Evolutionary conservation across 305 asterid species (phyloP).

Genomic region (Fraxinus albicans): DNA sequence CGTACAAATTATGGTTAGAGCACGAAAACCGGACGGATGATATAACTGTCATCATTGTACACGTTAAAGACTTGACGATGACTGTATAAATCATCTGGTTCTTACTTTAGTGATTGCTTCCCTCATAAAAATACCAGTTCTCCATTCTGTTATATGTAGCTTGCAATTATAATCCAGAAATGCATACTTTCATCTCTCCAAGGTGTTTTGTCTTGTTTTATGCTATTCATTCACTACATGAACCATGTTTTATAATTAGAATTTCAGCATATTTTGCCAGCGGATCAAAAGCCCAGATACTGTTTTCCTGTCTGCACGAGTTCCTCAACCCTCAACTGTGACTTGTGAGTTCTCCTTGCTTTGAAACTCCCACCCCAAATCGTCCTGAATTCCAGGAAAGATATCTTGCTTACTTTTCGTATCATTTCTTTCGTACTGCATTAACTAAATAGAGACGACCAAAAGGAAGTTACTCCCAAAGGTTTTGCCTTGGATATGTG

Average conservation of each 20-base stretch:
- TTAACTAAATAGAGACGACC: constrained; percentile 15
- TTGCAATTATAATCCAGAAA: constrained; percentile 16
- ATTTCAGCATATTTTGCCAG: not conserved
- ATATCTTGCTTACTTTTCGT: not conserved
- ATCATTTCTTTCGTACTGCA: not conserved
- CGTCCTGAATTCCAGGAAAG: not conserved
- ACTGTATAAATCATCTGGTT: constrained; percentile 40
- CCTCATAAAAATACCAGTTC: constrained; percentile 23
- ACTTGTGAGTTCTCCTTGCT: not conserved
- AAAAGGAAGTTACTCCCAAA: not conserved
- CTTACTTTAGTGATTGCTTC: constrained; percentile 21
- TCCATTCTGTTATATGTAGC: not conserved
- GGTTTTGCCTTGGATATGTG: not conserved
- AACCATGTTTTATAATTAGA: constrained; percentile 1
- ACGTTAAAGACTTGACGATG: constrained; percentile 45
- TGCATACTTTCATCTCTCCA: not conserved
- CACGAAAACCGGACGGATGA: constrained; percentile 92
- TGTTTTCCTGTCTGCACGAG: not conserved
- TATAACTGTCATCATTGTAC: constrained; percentile 87
- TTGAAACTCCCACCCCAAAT: not conserved
- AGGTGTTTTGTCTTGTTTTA: not conserved
- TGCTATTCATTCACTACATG: not conserved
- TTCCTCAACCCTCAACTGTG: not conserved
- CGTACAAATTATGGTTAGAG: constrained; percentile 90
- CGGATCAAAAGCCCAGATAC: not conserved